A percentile compares a stretch with the other conserved stretches of the same genome.
These are phyloP conservation scores for Stagonosporopsis rhizophila DNA, from an alignment of 2,329 filamentous ascomycete genomes.

Conservation along the genomic window DNA sequence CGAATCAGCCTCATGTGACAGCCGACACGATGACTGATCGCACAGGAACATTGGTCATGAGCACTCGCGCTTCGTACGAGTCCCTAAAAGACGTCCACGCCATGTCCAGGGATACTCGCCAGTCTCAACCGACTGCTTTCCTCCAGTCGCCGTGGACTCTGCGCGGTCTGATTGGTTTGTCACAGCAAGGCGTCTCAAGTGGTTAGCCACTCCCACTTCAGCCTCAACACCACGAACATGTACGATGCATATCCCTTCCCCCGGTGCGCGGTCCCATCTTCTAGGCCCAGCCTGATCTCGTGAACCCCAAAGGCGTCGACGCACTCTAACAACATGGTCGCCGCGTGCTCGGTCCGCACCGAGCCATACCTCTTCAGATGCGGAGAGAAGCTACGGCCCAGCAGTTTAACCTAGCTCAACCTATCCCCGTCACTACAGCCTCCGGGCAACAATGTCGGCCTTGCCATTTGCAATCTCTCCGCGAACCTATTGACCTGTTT, in stretches of 20 bases:
- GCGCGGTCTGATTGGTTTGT: background rate
- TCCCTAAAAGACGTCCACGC: background rate
- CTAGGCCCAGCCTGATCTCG: background rate
- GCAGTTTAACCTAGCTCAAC: slow-evolving; percentile 8
- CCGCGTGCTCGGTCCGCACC: background rate
- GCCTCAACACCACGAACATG: background rate
- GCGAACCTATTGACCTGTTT: slow-evolving; percentile 18
- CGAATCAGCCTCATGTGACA: slow-evolving; percentile 11
- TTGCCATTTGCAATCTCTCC: slow-evolving; percentile 28
- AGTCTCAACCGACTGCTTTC: too few species aligned
- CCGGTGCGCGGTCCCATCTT: background rate
- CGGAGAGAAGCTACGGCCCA: slow-evolving; percentile 18
- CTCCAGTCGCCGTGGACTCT: background rate
- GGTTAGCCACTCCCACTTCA: background rate
- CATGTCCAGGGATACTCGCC: background rate
- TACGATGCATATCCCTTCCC: background rate
- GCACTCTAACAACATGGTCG: background rate
- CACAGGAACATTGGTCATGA: background rate
- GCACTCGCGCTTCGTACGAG: background rate
- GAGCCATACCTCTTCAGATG: slow-evolving; percentile 22
- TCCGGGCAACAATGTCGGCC: background rate
- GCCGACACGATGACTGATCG: background rate
- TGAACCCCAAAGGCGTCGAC: background rate
- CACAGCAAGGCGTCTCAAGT: background rate
- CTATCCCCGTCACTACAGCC: background rate